Base-by-base conservation (phyloP, 2,329 filamentous ascomycete genomes). In the Fusarium incarnatum region DNA sequence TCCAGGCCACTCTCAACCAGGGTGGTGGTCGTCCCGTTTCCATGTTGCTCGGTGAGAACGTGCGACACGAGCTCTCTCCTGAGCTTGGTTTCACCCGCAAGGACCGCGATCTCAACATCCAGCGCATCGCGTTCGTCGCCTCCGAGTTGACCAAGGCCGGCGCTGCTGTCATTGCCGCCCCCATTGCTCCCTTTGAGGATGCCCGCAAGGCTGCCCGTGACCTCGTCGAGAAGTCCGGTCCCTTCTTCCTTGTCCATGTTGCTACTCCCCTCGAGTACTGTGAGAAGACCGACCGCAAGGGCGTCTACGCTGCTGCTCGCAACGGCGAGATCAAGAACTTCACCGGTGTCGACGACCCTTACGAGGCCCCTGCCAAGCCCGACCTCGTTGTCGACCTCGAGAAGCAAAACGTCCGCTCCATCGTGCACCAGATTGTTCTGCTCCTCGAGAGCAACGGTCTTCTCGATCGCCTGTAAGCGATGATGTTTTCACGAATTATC, bases 1-100 rank as follows among this genome's bases (percentile, higher is more conserved):
- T 99, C 67, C 96, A 99, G 84, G 94, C 97, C 61, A 98, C 95
- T 0, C 89, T 99, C 71, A 98, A 98, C 88, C 95, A 99, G 86
- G 94, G 98, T 83, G 94, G 95, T 73, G 96, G 96, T 64, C 94
- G 96, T 63, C 93, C 94, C 70, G 96, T 98, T 60, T 97, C 94
- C 20, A 91, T 99, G 79, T 89, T 99, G 49, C 89, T 99, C 63
- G 96, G 96, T 76, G 96, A 99, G 84, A 98, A 94, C 9, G 94
- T 99, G 70, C 94, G 96, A 76, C 87, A 89, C 77, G 96, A 98
- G 84, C 90, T 99, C 52, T 97, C 94, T 13, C 92, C 94, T 3
- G 96, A 98, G 83, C 92, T 99, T 16, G 96, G 96, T 79, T 99
- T 98, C 89, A 94, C 90, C 82, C 90, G 90, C 71, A 91, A 95